Conservation (phyloP, 257 asterid species). For the Solanum acaule region DNA sequence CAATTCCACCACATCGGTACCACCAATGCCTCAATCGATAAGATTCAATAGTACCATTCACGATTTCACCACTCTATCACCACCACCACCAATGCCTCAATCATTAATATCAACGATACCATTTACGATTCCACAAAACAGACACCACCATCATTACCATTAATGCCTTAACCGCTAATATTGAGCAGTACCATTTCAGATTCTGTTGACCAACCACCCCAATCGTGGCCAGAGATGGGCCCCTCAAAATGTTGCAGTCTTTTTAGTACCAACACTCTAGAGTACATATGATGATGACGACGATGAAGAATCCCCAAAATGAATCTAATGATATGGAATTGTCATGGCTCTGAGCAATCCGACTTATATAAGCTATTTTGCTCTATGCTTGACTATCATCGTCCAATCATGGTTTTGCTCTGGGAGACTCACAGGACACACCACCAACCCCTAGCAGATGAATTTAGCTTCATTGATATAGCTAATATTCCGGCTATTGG, state of each 20-base stretch:
- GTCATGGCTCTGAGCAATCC: not conserved
- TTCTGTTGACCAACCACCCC: not conserved
- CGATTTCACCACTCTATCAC: not conserved
- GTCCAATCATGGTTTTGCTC: not conserved
- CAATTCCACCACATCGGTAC: not conserved
- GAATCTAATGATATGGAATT: not conserved
- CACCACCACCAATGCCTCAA: not conserved
- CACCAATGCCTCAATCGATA: not conserved
- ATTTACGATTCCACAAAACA: not conserved
- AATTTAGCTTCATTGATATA: not conserved
- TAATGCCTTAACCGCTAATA: not conserved
- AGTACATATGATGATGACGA: not conserved
- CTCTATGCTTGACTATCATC: not conserved
- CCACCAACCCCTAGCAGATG: not conserved
- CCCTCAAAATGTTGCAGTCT: not conserved
- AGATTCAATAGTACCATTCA: not conserved
- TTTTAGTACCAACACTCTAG: not conserved
- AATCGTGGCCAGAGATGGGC: not conserved
- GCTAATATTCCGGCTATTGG: not conserved
- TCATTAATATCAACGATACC: not conserved
- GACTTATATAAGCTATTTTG: not conserved
- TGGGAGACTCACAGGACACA: not conserved
- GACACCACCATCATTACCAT: not conserved
- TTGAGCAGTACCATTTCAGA: not conserved
- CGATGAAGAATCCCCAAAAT: not conserved